Evolutionary conservation across 2,329 filamentous ascomycete genomes (phyloP).

Genomic region (Xylaria polymorpha): DNA sequence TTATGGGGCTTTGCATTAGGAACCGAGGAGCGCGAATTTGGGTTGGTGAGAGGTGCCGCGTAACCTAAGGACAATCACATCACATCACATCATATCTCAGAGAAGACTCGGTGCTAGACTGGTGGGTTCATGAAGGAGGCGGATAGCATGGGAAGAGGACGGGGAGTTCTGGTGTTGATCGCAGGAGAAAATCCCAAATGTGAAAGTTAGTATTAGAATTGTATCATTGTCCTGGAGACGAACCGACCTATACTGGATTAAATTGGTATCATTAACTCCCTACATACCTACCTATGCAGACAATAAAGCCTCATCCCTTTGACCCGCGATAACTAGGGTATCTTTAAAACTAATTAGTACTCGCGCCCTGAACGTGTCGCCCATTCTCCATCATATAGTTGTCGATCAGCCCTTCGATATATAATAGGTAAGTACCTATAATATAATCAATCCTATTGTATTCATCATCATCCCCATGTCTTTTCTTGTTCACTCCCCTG

Average conservation of each 20-base stretch:
- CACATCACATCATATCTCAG: background rate
- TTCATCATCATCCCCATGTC: constrained; percentile 33
- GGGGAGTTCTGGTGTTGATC: constrained; percentile 6
- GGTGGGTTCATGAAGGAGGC: background rate
- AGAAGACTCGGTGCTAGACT: background rate
- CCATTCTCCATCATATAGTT: background rate
- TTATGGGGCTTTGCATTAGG: constrained; percentile 38
- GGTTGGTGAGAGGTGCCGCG: constrained; percentile 20
- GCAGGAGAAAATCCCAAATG: background rate
- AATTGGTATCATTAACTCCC: constrained; percentile 40
- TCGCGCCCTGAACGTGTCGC: background rate
- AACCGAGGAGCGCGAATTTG: constrained; percentile 18
- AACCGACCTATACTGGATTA: constrained; percentile 37
- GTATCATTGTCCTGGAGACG: constrained; percentile 22
- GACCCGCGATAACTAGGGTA: constrained; percentile 21
- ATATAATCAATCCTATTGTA: background rate
- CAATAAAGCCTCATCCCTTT: background rate
- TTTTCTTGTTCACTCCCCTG: constrained; percentile 40
- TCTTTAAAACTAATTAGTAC: constrained; percentile 12
- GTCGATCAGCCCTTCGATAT: no score
- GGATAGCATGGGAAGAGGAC: background rate
- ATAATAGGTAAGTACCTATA: no score
- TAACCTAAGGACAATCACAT: constrained; percentile 7
- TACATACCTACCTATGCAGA: constrained; percentile 22
- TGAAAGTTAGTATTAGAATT: constrained; percentile 22